Evolutionary conservation across 768 basidiomycete species (phyloP).

Genomic region (Galerina sulciceps): DNA sequence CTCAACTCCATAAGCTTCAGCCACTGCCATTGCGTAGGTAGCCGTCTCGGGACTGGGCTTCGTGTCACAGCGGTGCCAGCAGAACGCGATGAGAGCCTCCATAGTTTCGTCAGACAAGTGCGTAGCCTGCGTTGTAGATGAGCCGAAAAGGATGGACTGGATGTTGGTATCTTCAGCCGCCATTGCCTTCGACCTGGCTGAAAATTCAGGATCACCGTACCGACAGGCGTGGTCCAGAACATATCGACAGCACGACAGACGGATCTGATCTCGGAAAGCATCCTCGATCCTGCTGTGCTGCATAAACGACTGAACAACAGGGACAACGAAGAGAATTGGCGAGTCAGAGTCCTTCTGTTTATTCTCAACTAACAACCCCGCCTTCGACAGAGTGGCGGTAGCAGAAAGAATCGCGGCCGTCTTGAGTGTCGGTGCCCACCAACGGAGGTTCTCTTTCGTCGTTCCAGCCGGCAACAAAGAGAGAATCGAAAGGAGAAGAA

Average conservation of each 20-base stretch:
- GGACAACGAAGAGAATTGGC: slow-evolving; percentile 7
- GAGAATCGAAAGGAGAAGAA: slow-evolving; percentile 23
- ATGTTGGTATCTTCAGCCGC: slow-evolving; percentile 10
- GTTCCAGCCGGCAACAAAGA: slow-evolving; percentile 22
- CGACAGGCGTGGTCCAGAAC: slow-evolving; percentile 8
- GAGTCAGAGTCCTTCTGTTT: neutral
- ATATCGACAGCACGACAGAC: slow-evolving; percentile 9
- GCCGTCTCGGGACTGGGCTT: slow-evolving; percentile 1
- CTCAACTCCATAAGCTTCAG: neutral
- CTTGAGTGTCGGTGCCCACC: neutral
- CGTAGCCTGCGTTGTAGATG: neutral
- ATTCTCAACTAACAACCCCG: neutral
- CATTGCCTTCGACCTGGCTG: slow-evolving; percentile 2
- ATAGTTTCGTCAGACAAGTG: neutral
- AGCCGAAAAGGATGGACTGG: slow-evolving; percentile 13
- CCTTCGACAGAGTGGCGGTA: neutral
- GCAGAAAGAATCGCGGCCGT: neutral
- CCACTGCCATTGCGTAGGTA: neutral
- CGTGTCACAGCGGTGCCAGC: slow-evolving; percentile 12
- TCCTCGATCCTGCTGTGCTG: neutral
- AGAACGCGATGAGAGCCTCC: slow-evolving; percentile 11
- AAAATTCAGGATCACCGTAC: slow-evolving; percentile 8
- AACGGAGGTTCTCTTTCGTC: neutral
- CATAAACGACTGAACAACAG: slow-evolving; percentile 18
- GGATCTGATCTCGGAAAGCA: neutral